Evolutionary conservation across 805 yeast genomes (phyloP).

Genomic region (Limtongozyma cylindracea): DNA sequence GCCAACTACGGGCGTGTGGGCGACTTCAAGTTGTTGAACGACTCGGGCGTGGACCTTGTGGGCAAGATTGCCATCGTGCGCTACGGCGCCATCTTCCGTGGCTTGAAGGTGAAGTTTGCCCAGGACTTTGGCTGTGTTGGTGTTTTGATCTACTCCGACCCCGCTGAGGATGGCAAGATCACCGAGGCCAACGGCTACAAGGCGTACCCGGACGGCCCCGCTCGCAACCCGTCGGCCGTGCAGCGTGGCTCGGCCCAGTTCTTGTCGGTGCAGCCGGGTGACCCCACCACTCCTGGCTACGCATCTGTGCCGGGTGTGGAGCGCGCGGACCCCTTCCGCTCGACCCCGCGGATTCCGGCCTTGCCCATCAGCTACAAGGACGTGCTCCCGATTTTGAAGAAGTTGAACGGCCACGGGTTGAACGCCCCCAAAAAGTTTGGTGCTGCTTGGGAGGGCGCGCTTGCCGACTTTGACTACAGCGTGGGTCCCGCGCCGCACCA

Average conservation of each 20-base stretch:
- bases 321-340: constrained; percentile 20
- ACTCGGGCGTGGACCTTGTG: constrained; percentile 14
- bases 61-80: constrained; percentile 38
- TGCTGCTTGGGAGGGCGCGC: constrained; percentile 10
- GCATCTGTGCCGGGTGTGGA: constrained; percentile 20
- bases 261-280: constrained; percentile 31
- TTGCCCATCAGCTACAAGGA: constrained; percentile 43
- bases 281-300: constrained; percentile 55
- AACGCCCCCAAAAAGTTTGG: constrained; percentile 14
- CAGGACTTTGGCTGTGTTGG: constrained; percentile 37
- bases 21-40: constrained; percentile 21
- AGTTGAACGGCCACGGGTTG: constrained; percentile 32
- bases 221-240: constrained; percentile 33
- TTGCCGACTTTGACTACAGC: constrained; percentile 18
- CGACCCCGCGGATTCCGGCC: constrained; percentile 43
- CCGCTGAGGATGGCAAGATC: constrained; percentile 32
- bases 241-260: constrained; percentile 37
- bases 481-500: constrained; percentile 20
- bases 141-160: constrained; percentile 40
- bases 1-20: constrained; percentile 32
- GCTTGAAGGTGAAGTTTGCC: constrained; percentile 35
- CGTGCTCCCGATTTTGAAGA: constrained; percentile 31
- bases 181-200: constrained; percentile 28
- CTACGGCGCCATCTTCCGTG: constrained; percentile 22
- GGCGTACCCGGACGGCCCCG: constrained; percentile 39